phyloP scores from a whole-genome alignment of 768 basidiomycete genomes.

The Russula olivacea region DNA sequence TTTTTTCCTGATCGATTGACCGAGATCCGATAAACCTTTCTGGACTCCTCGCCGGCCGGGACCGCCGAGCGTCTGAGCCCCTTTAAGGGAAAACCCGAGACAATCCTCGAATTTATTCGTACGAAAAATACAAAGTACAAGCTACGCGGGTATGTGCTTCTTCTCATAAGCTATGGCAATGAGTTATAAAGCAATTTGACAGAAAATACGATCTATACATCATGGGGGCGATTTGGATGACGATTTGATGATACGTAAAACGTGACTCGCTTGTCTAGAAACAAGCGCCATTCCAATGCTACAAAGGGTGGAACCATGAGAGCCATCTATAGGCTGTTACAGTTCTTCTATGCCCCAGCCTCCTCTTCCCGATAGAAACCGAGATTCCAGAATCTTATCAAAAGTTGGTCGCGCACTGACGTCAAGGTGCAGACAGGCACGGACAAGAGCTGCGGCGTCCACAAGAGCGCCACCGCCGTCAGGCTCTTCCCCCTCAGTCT shows the following conservation, averaged over 20 bases:
- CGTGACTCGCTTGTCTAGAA: constrained; percentile 6
- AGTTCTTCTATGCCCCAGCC: constrained; percentile 56
- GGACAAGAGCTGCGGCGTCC: constrained; percentile 80
- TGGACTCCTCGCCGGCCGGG: constrained; percentile 19
- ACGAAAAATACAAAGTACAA: constrained; percentile 9
- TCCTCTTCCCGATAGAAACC: constrained; percentile 69
- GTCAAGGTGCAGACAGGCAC: constrained; percentile 79
- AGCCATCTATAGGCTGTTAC: constrained; percentile 12
- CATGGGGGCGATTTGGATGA: constrained; percentile 4
- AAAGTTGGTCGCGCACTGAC: constrained; percentile 77
- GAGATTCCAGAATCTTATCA: constrained; percentile 69
- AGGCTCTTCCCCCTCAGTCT: constrained; percentile 63
- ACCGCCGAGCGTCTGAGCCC: background rate
- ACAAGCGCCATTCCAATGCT: constrained; percentile 2
- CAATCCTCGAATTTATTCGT: background rate
- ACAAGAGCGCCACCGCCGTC: constrained; percentile 82
- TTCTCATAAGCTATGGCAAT: constrained; percentile 9
- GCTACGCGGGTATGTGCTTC: constrained; percentile 2
- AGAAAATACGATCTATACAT: constrained; percentile 13
- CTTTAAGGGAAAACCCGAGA: background rate
- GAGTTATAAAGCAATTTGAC: background rate
- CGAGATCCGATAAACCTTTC: constrained; percentile 24
- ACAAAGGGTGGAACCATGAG: constrained; percentile 7
- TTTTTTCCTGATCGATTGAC: constrained; percentile 26
- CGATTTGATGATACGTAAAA: constrained; percentile 15